These are phyloP conservation scores for Colletotrichum euphorbiae DNA, from an alignment of 2,329 filamentous ascomycete species.

Conservation along the genomic window DNA sequence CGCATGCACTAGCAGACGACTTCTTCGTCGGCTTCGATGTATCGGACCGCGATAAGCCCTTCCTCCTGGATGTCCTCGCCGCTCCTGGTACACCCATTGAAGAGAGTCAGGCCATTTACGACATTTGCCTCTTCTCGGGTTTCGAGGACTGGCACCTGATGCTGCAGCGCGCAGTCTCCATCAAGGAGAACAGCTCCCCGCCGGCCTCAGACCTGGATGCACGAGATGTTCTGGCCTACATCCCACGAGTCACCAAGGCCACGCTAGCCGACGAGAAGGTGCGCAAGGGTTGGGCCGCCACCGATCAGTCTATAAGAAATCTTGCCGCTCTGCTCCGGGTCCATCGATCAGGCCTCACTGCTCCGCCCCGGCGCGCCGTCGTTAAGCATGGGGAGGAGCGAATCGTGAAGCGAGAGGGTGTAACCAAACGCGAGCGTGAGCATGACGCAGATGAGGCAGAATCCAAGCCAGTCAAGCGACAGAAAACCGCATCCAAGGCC, in stretches of 20 bases:
- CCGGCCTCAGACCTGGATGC: slow-evolving; percentile 45
- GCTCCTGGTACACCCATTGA: slow-evolving; percentile 42
- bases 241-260: slow-evolving; percentile 44
- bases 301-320: slow-evolving; percentile 46
- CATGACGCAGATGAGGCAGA: slow-evolving; percentile 22
- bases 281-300: slow-evolving; percentile 48
- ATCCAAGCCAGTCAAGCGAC: slow-evolving; percentile 30
- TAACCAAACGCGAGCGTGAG: slow-evolving; percentile 15
- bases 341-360: slow-evolving; percentile 23
- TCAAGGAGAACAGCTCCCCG: slow-evolving; percentile 40
- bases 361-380: slow-evolving; percentile 4
- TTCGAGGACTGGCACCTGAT: slow-evolving; percentile 50
- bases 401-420: slow-evolving; percentile 19
- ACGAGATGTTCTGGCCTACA: slow-evolving; percentile 49
- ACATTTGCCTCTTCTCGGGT: slow-evolving; percentile 48
- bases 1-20: slow-evolving; percentile 24
- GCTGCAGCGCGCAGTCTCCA: slow-evolving; percentile 49
- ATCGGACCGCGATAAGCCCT: slow-evolving; percentile 46
- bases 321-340: slow-evolving; percentile 24
- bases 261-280: slow-evolving; percentile 23
- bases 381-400: slow-evolving; percentile 1
- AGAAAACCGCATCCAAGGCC: slow-evolving; percentile 23
- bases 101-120: slow-evolving; percentile 46
- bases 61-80: slow-evolving; percentile 48
- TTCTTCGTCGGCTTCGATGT: slow-evolving; percentile 49